Evolutionary conservation across 129 eudicot species (phyloP).

Genomic region (Calendula officinalis): DNA sequence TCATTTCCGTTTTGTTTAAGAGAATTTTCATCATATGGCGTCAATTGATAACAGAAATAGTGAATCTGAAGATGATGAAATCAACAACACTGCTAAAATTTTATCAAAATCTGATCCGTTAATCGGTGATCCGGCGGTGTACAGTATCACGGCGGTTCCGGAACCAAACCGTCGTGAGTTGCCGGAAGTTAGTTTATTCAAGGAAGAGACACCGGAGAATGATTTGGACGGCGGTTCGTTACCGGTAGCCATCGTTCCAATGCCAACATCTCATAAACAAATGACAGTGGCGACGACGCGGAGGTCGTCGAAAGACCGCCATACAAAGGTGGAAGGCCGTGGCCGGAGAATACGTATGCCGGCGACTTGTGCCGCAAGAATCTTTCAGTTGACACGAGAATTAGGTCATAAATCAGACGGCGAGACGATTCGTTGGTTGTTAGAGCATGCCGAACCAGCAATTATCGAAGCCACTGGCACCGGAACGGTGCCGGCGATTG

Average conservation of each 20-base stretch:
- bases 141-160: constrained; percentile 40
- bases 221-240: constrained; percentile 21
- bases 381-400: constrained; percentile 80
- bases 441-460: constrained; percentile 83
- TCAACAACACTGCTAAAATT: constrained; percentile 8
- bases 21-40: constrained; percentile 13
- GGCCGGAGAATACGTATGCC: constrained; percentile 94
- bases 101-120: constrained; percentile 38
- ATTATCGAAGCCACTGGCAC: constrained; percentile 87
- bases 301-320: constrained; percentile 71
- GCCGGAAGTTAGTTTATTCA: constrained; percentile 8
- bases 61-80: constrained; percentile 18
- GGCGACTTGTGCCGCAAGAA: constrained; percentile 82
- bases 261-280: not conserved
- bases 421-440: constrained; percentile 79
- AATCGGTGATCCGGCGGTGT: constrained; percentile 42
- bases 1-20: not conserved
- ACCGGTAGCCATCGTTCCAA: constrained; percentile 31
- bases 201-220: constrained; percentile 50
- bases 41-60: constrained; percentile 25
- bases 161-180: not conserved
- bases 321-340: constrained; percentile 89
- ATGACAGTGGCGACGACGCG: constrained; percentile 36
- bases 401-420: constrained; percentile 86
- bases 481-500: constrained; percentile 90